A percentile compares a stretch with the other conserved stretches of the same genome.
phyloP scores from a whole-genome alignment of 2,329 filamentous ascomycete species.

The Colletotrichum melonis region DNA sequence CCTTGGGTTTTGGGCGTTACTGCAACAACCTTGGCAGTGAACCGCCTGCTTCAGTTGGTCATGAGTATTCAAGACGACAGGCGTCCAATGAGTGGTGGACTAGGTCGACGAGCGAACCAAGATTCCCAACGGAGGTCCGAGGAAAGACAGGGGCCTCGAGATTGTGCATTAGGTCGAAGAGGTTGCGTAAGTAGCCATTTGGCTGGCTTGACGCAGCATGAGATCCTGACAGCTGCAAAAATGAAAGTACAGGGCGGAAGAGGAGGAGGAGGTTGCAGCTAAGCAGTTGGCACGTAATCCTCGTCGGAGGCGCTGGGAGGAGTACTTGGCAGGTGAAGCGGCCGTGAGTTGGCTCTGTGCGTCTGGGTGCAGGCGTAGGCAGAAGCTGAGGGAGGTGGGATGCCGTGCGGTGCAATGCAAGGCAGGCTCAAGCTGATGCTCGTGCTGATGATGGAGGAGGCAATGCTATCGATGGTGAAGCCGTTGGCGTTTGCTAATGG shows the following conservation, averaged over 20 bases:
- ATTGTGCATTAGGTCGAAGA: conserved; percentile 18
- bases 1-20: not conserved
- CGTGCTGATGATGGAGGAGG: not conserved
- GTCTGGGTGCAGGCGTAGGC: not conserved
- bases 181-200: not conserved
- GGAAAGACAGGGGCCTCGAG: conserved; percentile 28
- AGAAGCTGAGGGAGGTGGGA: conserved; percentile 1
- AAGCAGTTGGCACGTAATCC: conserved; percentile 10
- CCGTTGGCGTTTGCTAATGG: not conserved
- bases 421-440: not conserved
- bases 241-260: not conserved
- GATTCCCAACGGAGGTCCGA: conserved; percentile 35
- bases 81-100: not conserved
- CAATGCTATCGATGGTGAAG: not conserved
- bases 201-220: conserved; percentile 19
- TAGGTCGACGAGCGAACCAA: not conserved
- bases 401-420: conserved; percentile 2
- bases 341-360: conserved; percentile 20
- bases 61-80: conserved; percentile 10
- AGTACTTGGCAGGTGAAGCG: not conserved
- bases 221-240: conserved; percentile 26
- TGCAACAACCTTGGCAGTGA: not conserved
- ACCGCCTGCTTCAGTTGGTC: conserved; percentile 10
- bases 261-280: not conserved
- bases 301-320: not conserved